Evolutionary conservation across 352 stramenopile genomes (phyloP), one percentile per base, ranked within the genome.

Genomic region (Phytophthora sp.): DNA sequence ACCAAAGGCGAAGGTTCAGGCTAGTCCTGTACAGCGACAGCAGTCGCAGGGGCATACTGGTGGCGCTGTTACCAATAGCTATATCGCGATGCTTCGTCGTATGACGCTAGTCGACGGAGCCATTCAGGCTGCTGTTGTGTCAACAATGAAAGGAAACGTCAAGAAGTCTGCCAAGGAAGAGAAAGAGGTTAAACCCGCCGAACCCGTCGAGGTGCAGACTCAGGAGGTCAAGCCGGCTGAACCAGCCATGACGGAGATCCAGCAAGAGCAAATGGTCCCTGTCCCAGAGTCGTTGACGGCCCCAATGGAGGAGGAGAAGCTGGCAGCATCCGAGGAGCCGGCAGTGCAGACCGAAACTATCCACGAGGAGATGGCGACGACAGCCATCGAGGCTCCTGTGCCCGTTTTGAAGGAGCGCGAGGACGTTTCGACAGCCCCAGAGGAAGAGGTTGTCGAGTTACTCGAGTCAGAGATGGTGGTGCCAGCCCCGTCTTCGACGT

Each of bases 51-150:
- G 63, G n/a, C 27, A 58, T 20, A 71, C 29, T 2, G 54, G 55
- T 47, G 51, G 35, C 4, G 11, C 12, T 4, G 50, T 71, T 23
- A 50, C 67, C 38, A 71, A 64, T 16, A 31, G 68, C 18, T 65
- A 68, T 51, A 67, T 71, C 18, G 49, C 63, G 15, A 68, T 60
- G 56, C 42, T 67, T 21, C 56, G 56, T 30, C 56, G 55, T 23
- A 56, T 45, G 35, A 52, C 59, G 26, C 50, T 73, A 15, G 63
- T 73, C 27, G 38, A 67, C 24, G 72, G 57, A 18, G 72, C 64
- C 21, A 74, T 80, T n/a, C 68, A 77, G 35, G 69, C 65, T 30
- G 64, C 67, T 30, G 72, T 80, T 38, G 60, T 78, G 38, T 68
- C 66, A 39, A 65, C 54, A 9, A 77, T 76, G 69, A 69, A 78